Evolutionary conservation across 495 filamentous ascomycete species (phyloP), one percentile per base, ranked within the genome.

Genomic region (Aspergillus homomorphus): DNA sequence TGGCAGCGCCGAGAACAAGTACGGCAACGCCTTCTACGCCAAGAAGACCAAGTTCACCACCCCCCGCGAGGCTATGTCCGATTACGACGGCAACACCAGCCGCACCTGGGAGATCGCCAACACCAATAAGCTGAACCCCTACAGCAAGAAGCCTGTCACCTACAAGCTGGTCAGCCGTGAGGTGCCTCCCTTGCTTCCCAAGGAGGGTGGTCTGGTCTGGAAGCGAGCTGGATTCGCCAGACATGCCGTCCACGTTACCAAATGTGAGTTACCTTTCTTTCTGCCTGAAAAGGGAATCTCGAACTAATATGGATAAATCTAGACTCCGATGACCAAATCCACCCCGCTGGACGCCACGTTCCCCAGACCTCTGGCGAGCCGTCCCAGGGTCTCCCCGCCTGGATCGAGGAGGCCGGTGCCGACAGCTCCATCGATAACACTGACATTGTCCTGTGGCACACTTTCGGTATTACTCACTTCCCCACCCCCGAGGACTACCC

Each of bases 21-120:
- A 95, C 70, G 93, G 93, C 41, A 96, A 96, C 70, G 91, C 88
- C n/a, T 96, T 96, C 73, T 92, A 89, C 67, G 89, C 89, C n/a
- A 85, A 89, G 69, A 90, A 89, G 73, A 95, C 88, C 52, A 90
- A 89, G 73, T 88, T 88, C 66, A 83, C 76, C 22, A 96, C 84
- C 0, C 82, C 88, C 2, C 76, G 74, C n/a, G 84, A 91, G 65
- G 80, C 86, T 3, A 84, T 85, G 72, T 86, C 86, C 41, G 89
- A 96, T 68, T 97, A 97, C 69, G 79, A 96, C 67, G 89, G 89
- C 51, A 76, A 71, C 49, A 91, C 89, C 2, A 84, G 84, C 48
- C 82, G 92, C 33, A 93, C 92, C 0, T 97, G 92, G 92, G 92
- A 96, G 42, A 96, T 96, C 67, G 81, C 83, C 66, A 96, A 96